Evolutionary conservation across 352 stramenopile genomes (phyloP).

Genomic region (Globisporangium carolinianum): DNA sequence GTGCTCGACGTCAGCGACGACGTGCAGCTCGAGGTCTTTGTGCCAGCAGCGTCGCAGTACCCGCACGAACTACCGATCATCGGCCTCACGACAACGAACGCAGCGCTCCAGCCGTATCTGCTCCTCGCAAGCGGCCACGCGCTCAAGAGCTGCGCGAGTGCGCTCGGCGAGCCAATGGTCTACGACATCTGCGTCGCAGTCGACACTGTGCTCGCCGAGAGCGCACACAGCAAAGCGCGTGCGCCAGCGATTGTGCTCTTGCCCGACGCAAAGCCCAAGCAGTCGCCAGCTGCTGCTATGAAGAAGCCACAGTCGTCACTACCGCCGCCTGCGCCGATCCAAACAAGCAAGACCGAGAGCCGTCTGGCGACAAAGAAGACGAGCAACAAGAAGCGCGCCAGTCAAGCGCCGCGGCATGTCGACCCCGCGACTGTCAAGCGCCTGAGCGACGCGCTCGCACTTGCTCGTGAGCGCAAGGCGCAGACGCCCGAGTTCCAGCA

Average conservation of each 20-base stretch:
- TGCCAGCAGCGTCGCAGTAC: conserved; percentile 47
- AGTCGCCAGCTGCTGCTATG: not conserved
- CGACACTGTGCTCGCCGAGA: conserved; percentile 41
- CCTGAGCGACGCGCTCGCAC: conserved; percentile 36
- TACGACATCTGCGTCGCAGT: conserved; percentile 75
- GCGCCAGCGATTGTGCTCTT: conserved; percentile 28
- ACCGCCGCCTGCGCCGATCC: not conserved
- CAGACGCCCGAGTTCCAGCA: conserved; percentile 36
- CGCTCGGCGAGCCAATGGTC: conserved; percentile 69
- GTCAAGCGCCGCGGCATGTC: conserved; percentile 4
- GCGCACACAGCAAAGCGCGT: conserved; percentile 14
- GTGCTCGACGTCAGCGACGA: conserved; percentile 40
- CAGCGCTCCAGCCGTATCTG: conserved; percentile 29
- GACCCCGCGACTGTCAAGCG: conserved; percentile 30
- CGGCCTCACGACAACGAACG: conserved; percentile 31
- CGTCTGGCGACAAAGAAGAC: conserved; percentile 15
- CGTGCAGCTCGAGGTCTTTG: conserved; percentile 47
- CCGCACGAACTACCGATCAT: conserved; percentile 72
- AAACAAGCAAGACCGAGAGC: conserved; percentile 6
- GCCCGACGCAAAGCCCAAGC: conserved; percentile 7
- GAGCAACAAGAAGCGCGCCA: conserved; percentile 6
- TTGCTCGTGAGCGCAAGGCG: conserved; percentile 31
- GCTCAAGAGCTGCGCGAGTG: conserved; percentile 39
- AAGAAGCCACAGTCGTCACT: not conserved
- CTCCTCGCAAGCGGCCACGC: conserved; percentile 38